Conservation (phyloP, 306 rosid genomes). For the Malus sylvestris region DNA sequence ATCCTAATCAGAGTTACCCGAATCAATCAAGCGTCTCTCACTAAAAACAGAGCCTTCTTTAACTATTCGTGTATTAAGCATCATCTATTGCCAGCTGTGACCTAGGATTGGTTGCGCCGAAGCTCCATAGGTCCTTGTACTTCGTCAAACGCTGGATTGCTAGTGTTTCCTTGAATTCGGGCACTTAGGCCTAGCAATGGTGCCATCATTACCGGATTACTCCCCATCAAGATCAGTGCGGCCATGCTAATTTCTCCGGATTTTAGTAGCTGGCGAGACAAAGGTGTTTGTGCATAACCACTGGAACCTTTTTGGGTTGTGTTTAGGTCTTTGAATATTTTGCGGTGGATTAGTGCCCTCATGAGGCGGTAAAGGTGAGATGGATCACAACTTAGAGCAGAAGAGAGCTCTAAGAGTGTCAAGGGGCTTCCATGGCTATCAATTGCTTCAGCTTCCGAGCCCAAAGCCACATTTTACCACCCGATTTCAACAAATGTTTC, state of each 20-base stretch:
- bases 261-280: conserved; percentile 18
- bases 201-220: conserved; percentile 23
- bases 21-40: no score
- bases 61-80: no score
- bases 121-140: conserved; percentile 48
- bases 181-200: conserved; percentile 27
- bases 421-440: conserved; percentile 44
- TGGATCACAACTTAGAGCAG: conserved; percentile 30
- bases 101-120: conserved; percentile 16
- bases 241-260: conserved; percentile 18
- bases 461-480: conserved; percentile 47
- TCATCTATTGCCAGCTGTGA: no score
- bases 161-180: conserved; percentile 2
- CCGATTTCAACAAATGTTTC: conserved; percentile 33
- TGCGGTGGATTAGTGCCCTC: conserved; percentile 40
- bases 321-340: conserved; percentile 32
- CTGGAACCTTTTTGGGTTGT: not conserved
- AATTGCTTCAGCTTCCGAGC: conserved; percentile 52
- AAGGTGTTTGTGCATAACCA: conserved; percentile 22
- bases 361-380: conserved; percentile 25
- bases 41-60: no score
- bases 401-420: conserved; percentile 38
- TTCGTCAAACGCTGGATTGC: conserved; percentile 20
- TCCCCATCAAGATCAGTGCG: conserved; percentile 9
- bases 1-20: no score